Evolutionary conservation across 2,329 filamentous ascomycete genomes (phyloP), one percentile per base, ranked within the genome.

Genomic region (Penicillium occitanis): DNA sequence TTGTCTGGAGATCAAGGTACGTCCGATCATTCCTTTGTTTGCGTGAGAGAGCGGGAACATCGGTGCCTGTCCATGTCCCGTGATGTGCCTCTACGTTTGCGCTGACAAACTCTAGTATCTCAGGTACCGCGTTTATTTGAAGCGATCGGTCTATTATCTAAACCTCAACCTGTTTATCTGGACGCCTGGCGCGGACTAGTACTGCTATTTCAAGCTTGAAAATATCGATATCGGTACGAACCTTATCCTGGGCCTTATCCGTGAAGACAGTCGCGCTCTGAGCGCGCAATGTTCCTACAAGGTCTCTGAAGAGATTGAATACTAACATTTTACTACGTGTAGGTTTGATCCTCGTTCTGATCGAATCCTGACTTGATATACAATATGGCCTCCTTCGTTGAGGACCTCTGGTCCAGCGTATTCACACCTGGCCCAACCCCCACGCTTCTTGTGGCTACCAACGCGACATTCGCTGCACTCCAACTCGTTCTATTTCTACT

Each of bases 341-440:
- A 42, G 40, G 30, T 28, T 30, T 2, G n/a, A 28, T 6, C 13
- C 14, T 30, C 6, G 37, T 44, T 19, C 1, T 8, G 5, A 25
- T 33, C n/a, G 13, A 8, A 37, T 57, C 53, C 19, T 37, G 37
- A n/a, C n/a, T 64, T 55, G 46, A 48, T 51, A 33, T 46, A 59
- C 19, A 44, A 30, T 13, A 60, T 60, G 57, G 22, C 76, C 48
- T 80, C 77, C 71, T 89, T 89, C 79, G 73, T 96, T 69, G 84
- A 88, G 74, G 87, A 93, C 71, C 90, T 97, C 68, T 96, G 92
- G 91, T 87, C 91, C 76, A 96, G 92, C 75, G 89, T 98, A 83
- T 97, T 98, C 85, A 95, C 90, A 5, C 91, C 94, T 0, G 95
- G 95, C 66, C 88, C 94, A 57, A 97, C 93, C 0, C 92, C 92